phyloP scores from a whole-genome alignment of 768 basidiomycete species.

The Melanogaster broomeanus region DNA sequence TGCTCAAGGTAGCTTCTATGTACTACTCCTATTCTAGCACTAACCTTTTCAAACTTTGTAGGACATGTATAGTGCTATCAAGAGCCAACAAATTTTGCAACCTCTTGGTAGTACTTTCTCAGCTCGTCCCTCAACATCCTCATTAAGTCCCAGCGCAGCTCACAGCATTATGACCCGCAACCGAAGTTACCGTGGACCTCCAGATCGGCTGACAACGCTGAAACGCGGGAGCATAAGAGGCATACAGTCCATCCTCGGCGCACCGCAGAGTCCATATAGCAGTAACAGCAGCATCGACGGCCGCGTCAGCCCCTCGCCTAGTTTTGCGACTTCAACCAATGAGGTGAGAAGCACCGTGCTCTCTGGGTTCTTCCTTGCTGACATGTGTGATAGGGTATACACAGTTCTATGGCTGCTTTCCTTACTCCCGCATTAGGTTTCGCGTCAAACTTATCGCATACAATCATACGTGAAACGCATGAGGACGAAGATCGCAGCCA shows the following conservation, averaged over 20 bases:
- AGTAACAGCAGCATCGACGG: slow-evolving; percentile 85
- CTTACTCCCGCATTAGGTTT: slow-evolving; percentile 91
- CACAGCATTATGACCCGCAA: slow-evolving; percentile 55
- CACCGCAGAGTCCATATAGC: slow-evolving; percentile 80
- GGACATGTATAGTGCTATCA: slow-evolving; percentile 96
- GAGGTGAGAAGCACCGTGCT: slow-evolving; percentile 50
- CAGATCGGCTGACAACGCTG: slow-evolving; percentile 71
- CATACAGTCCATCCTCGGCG: slow-evolving; percentile 72
- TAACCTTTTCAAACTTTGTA: slow-evolving; percentile 28
- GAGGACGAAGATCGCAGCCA: slow-evolving; percentile 81
- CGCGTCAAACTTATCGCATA: slow-evolving; percentile 92
- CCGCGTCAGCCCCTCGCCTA: slow-evolving; percentile 91
- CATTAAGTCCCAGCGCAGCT: slow-evolving; percentile 52
- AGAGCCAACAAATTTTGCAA: slow-evolving; percentile 87
- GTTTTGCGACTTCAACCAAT: slow-evolving; percentile 86
- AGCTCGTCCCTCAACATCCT: slow-evolving; percentile 53
- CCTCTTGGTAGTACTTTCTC: slow-evolving; percentile 54
- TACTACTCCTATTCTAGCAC: background rate
- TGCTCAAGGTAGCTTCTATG: slow-evolving; percentile 67
- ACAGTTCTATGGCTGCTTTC: slow-evolving; percentile 68
- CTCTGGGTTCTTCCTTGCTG: slow-evolving; percentile 6
- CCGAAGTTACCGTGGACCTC: slow-evolving; percentile 68
- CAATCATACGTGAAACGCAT: slow-evolving; percentile 93
- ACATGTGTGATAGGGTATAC: slow-evolving; percentile 45
- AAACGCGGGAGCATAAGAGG: slow-evolving; percentile 95